Base-by-base conservation (phyloP, 2,329 filamentous ascomycete genomes). In the Aspergillus transmontanensis region DNA sequence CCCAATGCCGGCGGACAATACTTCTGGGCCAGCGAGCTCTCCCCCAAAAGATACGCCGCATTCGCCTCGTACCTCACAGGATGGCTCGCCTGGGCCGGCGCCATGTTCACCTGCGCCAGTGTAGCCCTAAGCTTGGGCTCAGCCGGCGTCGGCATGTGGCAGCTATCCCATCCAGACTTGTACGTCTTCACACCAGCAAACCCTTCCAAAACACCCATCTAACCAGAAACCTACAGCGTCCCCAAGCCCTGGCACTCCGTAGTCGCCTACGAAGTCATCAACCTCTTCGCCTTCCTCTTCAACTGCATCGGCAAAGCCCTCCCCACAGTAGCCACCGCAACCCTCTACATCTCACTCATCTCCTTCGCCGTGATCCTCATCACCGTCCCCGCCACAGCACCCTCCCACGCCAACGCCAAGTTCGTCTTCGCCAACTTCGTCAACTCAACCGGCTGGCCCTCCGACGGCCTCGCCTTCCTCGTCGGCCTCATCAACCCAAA, bases 381-480 rank as follows among this genome's bases (percentile, higher is more conserved):
- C 62, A 80, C 80, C 6, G 78, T 84, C 4, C 82, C 82, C 0
- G 75, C 80, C 5, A 75, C 74, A 23, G 79, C 81, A 7, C 78
- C 79, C 2, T 78, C 76, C 1, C 79, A 83, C 64, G 77, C 82
- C 59, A 73, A 77, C 41, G 79, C 81, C 59, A 74, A 78, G 26
- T 85, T 84, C 70, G 83, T 85, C 65, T 85, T 84, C 67, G 79
- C 80, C 0, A 83, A 78, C 45, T 85, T 84, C 67, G 80, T 82
- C 73, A 86, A 85, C 71, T 80, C 80, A 63, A 84, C 81, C 0
- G 83, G 81, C 26, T 85, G 81, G 82, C 61, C 68, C 11, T 72
- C 77, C 51, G 75, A 77, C 63, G 82, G 81, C 26, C 80, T 85
- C 51, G 82, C 81, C 23, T 85, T 84, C 72, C 80, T 85, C 51